Evolutionary conservation across 345 rosid species (phyloP), one percentile per base, ranked within the genome.

Genomic region (Erucastrum elatum): DNA sequence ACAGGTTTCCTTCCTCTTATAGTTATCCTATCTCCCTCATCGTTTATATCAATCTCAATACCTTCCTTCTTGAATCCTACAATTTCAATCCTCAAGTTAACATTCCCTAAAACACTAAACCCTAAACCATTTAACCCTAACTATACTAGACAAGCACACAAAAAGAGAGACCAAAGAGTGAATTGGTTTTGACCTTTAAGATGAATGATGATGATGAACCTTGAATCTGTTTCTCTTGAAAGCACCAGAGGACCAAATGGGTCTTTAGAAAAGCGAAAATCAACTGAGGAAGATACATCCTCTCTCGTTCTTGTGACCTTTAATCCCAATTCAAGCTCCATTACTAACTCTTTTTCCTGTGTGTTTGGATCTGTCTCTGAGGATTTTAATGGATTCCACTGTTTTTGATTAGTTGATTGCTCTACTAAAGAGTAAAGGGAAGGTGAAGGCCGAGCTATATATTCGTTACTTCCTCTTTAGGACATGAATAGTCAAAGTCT

Each of bases 261-360:
- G 75, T 87, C 88, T 83, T 84, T 92, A 7, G 85, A 68, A 51
- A 90, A 72, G 21, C 77, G 84, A 59, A 92, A 78, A 76, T 86
- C 83, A 6, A 89, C 58, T 0, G 80, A 82, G 69, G 92, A 87
- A 8, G 85, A 86, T 37, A 81, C 68, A 69, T 90, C 91, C 30
- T 90, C 93, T 80, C 88, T 88, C 5, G 84, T 88, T 62, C 64
- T 91, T 3, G 93, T 88, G 80, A 91, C 83, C 88, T 88, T 90
- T 27, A 94, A 82, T 64, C 90, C 94, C 53, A 94, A 49, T 86
- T 94, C 97, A 1, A 92, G 80, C 92, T 92, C 96, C 97, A 94
- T 94, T 13, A 13, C 16, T 4, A 29, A 56, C 15, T 64, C n/a
- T 1, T 15, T 66, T 58, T 59, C 25, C 16, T 35, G 26, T 35